A percentile compares a stretch with the other conserved stretches of the same genome.
Conservation (phyloP, 768 basidiomycete species). For the Lyophyllum semitale region DNA sequence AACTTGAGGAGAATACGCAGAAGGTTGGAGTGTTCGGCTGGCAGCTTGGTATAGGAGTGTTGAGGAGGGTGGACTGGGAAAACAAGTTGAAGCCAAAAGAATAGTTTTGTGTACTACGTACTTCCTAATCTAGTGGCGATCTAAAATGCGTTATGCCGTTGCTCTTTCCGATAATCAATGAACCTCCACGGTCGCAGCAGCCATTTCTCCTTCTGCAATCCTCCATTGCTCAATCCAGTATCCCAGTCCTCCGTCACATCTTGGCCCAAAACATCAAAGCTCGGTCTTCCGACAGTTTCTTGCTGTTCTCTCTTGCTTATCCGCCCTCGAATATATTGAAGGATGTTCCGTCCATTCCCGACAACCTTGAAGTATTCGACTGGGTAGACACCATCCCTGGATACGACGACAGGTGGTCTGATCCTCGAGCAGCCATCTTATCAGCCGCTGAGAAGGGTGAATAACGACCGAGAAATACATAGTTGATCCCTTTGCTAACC, state of each 20-base stretch:
- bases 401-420: constrained; percentile 41
- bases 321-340: constrained; percentile 42
- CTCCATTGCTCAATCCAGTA: constrained; percentile 54
- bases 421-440: constrained; percentile 39
- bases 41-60: constrained; percentile 45
- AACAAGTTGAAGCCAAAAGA: constrained; percentile 18
- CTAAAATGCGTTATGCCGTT: constrained; percentile 14
- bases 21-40: constrained; percentile 60
- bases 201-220: constrained; percentile 61
- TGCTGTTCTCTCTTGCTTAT: constrained; percentile 64
- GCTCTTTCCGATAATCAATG: constrained; percentile 17
- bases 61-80: constrained; percentile 52
- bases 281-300: constrained; percentile 21
- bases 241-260: constrained; percentile 56
- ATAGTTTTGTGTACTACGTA: neutral
- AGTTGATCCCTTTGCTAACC: constrained; percentile 7
- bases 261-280: constrained; percentile 28
- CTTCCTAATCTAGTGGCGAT: neutral
- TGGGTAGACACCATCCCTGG: constrained; percentile 53
- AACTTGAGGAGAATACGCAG: constrained; percentile 40
- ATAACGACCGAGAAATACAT: constrained; percentile 12
- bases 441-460: constrained; percentile 42
- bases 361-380: constrained; percentile 46
- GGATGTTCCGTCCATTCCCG: constrained; percentile 22
- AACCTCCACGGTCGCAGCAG: constrained; percentile 25